These are phyloP conservation scores for Lodderomyces pseudojiufengensis DNA, from an alignment of 1,139 yeast species.

Conservation along the genomic window DNA sequence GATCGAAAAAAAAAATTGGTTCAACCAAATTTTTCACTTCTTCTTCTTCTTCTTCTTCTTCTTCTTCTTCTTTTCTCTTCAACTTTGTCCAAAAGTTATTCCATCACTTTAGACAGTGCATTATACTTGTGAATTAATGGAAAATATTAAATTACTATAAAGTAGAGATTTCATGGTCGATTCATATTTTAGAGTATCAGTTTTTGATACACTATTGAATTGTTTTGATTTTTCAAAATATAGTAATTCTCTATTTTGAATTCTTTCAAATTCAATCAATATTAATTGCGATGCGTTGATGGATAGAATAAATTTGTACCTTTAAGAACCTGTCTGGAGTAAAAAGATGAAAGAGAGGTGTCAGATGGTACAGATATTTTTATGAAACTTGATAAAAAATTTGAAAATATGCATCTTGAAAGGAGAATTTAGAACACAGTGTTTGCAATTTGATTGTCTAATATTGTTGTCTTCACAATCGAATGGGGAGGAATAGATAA, in stretches of 20 bases:
- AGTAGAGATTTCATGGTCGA: constrained; percentile 1
- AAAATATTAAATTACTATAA: background rate
- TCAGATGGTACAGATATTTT: constrained; percentile 45
- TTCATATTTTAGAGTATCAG: constrained; percentile 8
- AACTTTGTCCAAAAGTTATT: constrained; percentile 53
- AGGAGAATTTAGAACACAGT: too few relatives aligned
- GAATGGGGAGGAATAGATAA: too few relatives aligned
- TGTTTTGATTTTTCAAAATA: too few relatives aligned
- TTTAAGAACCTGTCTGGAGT: constrained; percentile 54
- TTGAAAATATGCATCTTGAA: too few relatives aligned
- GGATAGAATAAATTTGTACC: constrained; percentile 42
- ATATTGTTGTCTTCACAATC: too few relatives aligned
- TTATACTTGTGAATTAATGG: constrained; percentile 16
- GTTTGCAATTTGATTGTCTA: too few relatives aligned
- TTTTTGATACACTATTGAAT: constrained; percentile 8
- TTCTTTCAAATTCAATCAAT: constrained; percentile 19
- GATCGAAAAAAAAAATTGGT: background rate
- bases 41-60: constrained; percentile 4
- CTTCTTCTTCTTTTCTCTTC: constrained; percentile 19
- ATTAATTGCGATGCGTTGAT: constrained; percentile 44
- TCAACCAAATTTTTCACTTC: constrained; percentile 5
- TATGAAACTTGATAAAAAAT: too few relatives aligned
- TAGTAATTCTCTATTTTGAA: too few relatives aligned
- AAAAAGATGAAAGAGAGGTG: constrained; percentile 49
- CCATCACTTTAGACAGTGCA: constrained; percentile 55